phyloP scores from a whole-genome alignment of 345 rosid species.

The Hibiscus tridactylites region DNA sequence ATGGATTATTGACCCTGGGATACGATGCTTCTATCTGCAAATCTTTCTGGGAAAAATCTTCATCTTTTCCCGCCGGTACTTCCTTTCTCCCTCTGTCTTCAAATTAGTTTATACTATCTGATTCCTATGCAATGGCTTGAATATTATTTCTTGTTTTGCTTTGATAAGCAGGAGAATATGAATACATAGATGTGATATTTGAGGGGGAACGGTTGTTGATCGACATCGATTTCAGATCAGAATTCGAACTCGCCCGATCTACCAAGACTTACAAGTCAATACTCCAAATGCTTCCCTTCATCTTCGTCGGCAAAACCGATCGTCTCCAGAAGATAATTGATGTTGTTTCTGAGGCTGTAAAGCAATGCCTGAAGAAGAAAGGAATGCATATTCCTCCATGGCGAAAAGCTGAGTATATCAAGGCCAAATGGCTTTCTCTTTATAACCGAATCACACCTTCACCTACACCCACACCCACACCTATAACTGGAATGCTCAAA shows the following conservation, averaged over 20 bases:
- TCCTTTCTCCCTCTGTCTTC: constrained; percentile 20
- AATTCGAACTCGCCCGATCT: constrained; percentile 81
- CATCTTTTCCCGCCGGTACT: constrained; percentile 70
- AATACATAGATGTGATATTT: constrained; percentile 60
- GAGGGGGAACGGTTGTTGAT: constrained; percentile 56
- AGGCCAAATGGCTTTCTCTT: constrained; percentile 78
- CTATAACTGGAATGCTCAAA: background rate
- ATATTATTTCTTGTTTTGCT: background rate
- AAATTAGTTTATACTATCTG: background rate
- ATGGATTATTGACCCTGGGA: constrained; percentile 49
- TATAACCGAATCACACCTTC: constrained; percentile 20
- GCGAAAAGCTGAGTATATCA: constrained; percentile 78
- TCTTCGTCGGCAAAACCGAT: constrained; percentile 66
- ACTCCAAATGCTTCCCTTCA: constrained; percentile 59
- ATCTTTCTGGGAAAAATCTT: constrained; percentile 77
- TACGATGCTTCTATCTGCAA: constrained; percentile 75
- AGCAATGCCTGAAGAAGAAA: constrained; percentile 77
- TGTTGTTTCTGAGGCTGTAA: constrained; percentile 61
- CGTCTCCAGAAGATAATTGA: constrained; percentile 60
- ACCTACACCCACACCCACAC: constrained; percentile 1
- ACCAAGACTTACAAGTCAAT: constrained; percentile 65
- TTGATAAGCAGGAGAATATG: constrained; percentile 54
- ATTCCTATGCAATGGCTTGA: background rate
- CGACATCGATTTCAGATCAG: constrained; percentile 76
- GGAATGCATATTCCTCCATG: constrained; percentile 87